phyloP scores from a whole-genome alignment of 2,329 filamentous ascomycete genomes.

The Curvularia verruculosa region DNA sequence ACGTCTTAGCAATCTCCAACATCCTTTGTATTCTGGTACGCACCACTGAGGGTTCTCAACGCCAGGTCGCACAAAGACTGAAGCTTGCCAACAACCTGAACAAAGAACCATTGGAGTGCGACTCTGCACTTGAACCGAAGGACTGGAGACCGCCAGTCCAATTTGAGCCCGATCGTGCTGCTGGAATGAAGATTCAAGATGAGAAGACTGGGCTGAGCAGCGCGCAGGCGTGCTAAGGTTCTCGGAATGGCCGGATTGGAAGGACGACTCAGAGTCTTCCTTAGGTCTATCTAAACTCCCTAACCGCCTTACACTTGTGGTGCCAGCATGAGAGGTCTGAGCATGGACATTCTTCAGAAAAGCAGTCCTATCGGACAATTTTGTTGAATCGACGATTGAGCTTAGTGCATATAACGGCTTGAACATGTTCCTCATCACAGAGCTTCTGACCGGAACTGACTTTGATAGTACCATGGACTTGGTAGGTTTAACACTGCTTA shows the following conservation, averaged over 20 bases:
- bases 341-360: not conserved
- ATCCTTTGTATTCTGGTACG: not conserved
- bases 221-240: constrained; percentile 27
- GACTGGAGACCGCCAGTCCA: not conserved
- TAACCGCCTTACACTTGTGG: not conserved
- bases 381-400: not conserved
- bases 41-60: constrained; percentile 17
- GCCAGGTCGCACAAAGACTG: constrained; percentile 2
- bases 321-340: not conserved
- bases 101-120: constrained; percentile 11
- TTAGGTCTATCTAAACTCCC: not conserved
- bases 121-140: not conserved
- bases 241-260: constrained; percentile 11
- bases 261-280: not conserved
- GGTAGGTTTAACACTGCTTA: not conserved
- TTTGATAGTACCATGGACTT: not conserved
- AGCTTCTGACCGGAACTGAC: not conserved
- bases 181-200: not conserved
- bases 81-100: constrained; percentile 20
- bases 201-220: constrained; percentile 13
- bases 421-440: constrained; percentile 6
- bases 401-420: not conserved
- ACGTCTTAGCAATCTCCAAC: not conserved
- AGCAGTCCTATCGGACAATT: not conserved
- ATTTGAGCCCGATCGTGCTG: not conserved